Evolutionary conservation across 139 green algal genomes (phyloP), one percentile per base, ranked within the genome.

Genomic region (Gonium pectorale): DNA sequence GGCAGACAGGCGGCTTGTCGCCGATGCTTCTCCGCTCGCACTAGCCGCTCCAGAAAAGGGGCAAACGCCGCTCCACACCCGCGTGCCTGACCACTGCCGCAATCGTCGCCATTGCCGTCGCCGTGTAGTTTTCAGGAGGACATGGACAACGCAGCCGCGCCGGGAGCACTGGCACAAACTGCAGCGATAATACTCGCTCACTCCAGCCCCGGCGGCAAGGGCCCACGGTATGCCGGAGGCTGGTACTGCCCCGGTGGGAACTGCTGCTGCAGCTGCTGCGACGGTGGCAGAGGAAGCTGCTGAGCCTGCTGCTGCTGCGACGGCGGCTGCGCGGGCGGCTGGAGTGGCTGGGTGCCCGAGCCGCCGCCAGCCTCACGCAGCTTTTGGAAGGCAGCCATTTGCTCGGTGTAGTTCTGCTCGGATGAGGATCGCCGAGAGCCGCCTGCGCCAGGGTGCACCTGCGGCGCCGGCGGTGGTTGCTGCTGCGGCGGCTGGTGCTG

Each of bases 241-340:
- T 74, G 67, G 67, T 74, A 74, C 67, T 74, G 67, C 67, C 24
- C 56, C 56, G 13, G 56, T 7, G 31, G 67, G 15, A 37, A 21
- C 43, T 74, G 67, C 67, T 52, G 37, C 67, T 56, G 67, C 40
- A 21, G 33, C 67, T 74, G 67, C 40, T 74, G 67, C 64, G 44
- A 33, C 38, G 21, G 26, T 43, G 22, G 31, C 19, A 15, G 17
- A 21, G 24, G 21, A 66, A 33, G 24, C 21, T 66, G 19, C 21
- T 66, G 56, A 31, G 21, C 56, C 8, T 79, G 70, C 49, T 79
- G 49, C 51, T 79, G 70, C 70, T 79, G 70, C 24, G 54, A 46
- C 19, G 8, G 33, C 17, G 4, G 22, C 33, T 3, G 64, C 64
- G 35, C 64, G 26, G 64, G 33, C 64, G 44, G 64, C 33, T 71